A percentile compares a stretch with the other conserved stretches of the same genome.
These are phyloP conservation scores for Durio zibethinus DNA, from an alignment of 345 rosid genomes.

Conservation along the genomic window DNA sequence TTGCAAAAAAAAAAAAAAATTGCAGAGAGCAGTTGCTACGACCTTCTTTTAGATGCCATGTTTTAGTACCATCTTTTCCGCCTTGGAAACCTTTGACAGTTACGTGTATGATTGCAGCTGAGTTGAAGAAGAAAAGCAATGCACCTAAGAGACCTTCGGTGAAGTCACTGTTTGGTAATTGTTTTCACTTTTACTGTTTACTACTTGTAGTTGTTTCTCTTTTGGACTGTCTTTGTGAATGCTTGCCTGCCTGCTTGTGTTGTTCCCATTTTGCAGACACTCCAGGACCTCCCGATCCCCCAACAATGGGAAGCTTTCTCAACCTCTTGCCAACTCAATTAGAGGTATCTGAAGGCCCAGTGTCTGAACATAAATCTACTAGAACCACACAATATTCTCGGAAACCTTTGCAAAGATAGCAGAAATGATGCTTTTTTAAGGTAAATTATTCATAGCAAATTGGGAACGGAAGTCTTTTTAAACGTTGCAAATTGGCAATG, in stretches of 20 bases:
- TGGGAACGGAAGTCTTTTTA: background rate
- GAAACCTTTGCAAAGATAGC: slow-evolving; percentile 13
- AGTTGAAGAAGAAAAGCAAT: slow-evolving; percentile 42
- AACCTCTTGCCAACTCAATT: slow-evolving; percentile 33
- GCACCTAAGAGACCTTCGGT: slow-evolving; percentile 45
- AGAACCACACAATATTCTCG: slow-evolving; percentile 2
- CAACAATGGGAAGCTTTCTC: slow-evolving; percentile 29
- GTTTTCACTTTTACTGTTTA: background rate
- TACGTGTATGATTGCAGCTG: slow-evolving; percentile 29
- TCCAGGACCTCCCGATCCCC: slow-evolving; percentile 30
- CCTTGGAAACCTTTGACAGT: background rate
- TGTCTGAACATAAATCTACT: slow-evolving; percentile 27
- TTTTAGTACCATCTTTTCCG: background rate
- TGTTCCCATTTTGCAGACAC: slow-evolving; percentile 25
- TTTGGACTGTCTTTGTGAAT: background rate
- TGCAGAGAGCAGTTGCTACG: background rate
- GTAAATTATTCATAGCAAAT: background rate
- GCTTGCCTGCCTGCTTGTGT: background rate
- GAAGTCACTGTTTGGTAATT: slow-evolving; percentile 43
- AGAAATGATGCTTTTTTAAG: background rate
- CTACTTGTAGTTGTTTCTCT: background rate
- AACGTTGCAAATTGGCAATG: background rate
- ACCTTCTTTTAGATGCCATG: background rate
- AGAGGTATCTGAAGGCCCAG: slow-evolving; percentile 32
- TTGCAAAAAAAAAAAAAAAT: background rate